Percentiles rank a stretch among this genome's conserved stretches.
Evolutionary conservation across 805 yeast genomes (phyloP).

Genomic region (Ogataea degrootiae): DNA sequence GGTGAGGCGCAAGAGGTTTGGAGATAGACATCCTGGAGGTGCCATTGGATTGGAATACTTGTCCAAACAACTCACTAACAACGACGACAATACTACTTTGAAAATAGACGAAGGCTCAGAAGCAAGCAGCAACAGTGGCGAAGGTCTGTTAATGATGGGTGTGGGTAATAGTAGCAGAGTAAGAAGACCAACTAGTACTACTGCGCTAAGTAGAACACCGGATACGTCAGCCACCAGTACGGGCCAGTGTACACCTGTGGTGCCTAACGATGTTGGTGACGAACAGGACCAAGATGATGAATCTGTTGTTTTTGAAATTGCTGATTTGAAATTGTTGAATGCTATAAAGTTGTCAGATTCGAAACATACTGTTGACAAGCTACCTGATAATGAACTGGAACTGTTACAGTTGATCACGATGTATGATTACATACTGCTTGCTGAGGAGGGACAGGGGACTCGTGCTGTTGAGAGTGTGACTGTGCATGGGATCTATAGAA

Average conservation of each 20-base stretch:
- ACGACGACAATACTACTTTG: too few species aligned
- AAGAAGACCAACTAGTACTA: too few species aligned
- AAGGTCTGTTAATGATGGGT: too few species aligned
- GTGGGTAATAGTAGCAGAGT: too few species aligned
- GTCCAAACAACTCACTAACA: background rate
- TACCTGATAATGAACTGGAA: conserved; percentile 30
- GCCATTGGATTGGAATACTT: conserved; percentile 63
- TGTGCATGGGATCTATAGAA: conserved; percentile 17
- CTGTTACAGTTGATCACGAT: conserved; percentile 31
- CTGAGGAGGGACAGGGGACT: conserved; percentile 5
- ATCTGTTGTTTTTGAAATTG: conserved; percentile 13
- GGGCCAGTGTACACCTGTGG: conserved; percentile 4
- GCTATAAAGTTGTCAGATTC: conserved; percentile 23
- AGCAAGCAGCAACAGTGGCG: too few species aligned
- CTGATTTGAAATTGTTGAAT: conserved; percentile 18
- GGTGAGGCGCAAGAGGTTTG: conserved; percentile 53
- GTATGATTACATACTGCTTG: conserved; percentile 31
- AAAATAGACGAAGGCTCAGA: too few species aligned
- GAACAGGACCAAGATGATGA: conserved; percentile 11
- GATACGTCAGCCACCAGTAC: too few species aligned
- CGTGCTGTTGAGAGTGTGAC: conserved; percentile 13
- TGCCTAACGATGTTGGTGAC: background rate
- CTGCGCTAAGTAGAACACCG: too few species aligned
- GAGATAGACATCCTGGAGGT: conserved; percentile 85
- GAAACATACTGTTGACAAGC: conserved; percentile 16